Evolutionary conservation across 345 rosid genomes (phyloP).

Genomic region (Murraya paniculata): DNA sequence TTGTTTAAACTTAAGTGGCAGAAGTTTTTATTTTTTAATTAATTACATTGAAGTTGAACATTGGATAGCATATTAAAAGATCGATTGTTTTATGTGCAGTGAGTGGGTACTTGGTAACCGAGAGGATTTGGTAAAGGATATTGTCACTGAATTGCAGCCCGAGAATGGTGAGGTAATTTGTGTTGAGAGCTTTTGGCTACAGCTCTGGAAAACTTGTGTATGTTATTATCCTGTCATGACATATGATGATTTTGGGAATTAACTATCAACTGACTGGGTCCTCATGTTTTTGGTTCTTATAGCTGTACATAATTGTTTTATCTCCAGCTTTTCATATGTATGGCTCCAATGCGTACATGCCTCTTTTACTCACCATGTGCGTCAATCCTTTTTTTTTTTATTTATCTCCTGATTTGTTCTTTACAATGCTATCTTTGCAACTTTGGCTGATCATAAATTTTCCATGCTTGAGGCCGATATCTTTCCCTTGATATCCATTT

Average conservation of each 20-base stretch:
- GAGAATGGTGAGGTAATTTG: conserved; percentile 75
- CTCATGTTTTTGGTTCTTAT: conserved; percentile 6
- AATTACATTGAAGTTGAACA: background rate
- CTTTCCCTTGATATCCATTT: background rate
- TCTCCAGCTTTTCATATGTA: background rate
- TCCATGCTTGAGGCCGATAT: background rate
- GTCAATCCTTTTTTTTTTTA: background rate
- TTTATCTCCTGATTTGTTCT: background rate
- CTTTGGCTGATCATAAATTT: background rate
- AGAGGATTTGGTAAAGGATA: conserved; percentile 92
- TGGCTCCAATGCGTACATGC: background rate
- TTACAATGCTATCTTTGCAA: background rate
- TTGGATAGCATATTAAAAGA: background rate
- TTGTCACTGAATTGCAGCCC: conserved; percentile 64
- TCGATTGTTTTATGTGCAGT: conserved; percentile 38
- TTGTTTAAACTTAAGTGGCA: background rate
- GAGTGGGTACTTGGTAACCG: conserved; percentile 97
- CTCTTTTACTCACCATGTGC: background rate
- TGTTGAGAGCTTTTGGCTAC: conserved; percentile 12
- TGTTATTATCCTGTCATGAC: background rate
- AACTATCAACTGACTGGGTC: background rate
- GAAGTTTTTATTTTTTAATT: background rate
- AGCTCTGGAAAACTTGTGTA: conserved; percentile 6
- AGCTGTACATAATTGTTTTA: background rate
- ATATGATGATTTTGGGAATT: background rate